Conservation (phyloP, 306 rosid genomes). For the Senna siamea region DNA sequence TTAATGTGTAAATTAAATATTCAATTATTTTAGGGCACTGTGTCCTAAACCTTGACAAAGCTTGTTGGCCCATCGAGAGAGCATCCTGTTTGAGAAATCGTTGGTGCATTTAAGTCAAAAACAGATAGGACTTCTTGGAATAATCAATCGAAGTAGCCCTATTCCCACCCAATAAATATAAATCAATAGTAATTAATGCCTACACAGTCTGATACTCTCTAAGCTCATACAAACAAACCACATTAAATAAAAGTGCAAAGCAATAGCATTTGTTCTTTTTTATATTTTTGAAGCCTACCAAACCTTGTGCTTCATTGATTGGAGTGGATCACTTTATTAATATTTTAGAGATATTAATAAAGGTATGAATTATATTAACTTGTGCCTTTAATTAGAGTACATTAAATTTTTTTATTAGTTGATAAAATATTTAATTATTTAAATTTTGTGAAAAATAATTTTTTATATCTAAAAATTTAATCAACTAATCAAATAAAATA, state of each 20-base stretch:
- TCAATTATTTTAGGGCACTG: conserved; percentile 29
- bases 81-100: conserved; percentile 49
- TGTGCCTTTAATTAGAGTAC: too few relatives aligned
- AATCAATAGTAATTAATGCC: too few relatives aligned
- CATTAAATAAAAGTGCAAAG: neutral
- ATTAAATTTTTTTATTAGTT: too few relatives aligned
- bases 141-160: conserved; percentile 54
- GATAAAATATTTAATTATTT: too few relatives aligned
- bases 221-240: neutral
- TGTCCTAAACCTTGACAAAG: conserved; percentile 52
- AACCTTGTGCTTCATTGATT: neutral
- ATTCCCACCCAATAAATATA: neutral
- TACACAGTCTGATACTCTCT: too few relatives aligned
- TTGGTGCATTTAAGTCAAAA: conserved; percentile 60
- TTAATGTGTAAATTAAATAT: conserved; percentile 26
- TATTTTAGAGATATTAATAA: too few relatives aligned
- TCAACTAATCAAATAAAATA: too few relatives aligned
- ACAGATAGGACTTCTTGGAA: conserved; percentile 69
- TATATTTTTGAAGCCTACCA: neutral
- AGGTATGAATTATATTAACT: too few relatives aligned
- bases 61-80: conserved; percentile 55
- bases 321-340: too few relatives aligned
- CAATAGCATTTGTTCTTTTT: neutral
- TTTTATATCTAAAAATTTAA: too few relatives aligned
- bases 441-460: too few relatives aligned